phyloP scores from a whole-genome alignment of 2,329 filamentous ascomycete genomes.

The Huntiella moniliformis region DNA sequence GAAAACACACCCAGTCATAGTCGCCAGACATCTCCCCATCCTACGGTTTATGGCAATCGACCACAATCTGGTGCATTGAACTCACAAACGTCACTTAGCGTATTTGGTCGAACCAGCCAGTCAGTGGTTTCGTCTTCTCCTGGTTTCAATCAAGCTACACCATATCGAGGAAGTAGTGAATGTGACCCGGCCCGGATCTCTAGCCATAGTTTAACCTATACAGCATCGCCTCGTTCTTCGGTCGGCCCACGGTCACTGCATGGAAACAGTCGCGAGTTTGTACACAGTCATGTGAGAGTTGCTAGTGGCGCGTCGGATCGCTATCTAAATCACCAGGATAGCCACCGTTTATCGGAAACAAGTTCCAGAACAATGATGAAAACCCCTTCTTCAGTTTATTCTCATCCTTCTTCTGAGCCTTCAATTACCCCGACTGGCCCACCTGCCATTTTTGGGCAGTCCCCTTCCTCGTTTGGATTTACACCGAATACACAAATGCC shows the following conservation, averaged over 20 bases:
- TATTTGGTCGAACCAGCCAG: neutral
- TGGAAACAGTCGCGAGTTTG: neutral
- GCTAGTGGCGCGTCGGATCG: conserved; percentile 4
- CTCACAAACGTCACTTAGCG: conserved; percentile 5
- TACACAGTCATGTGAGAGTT: neutral
- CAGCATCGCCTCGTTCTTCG: conserved; percentile 4
- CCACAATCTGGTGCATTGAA: neutral
- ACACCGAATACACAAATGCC: neutral
- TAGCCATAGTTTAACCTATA: conserved; percentile 3
- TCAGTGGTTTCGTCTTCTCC: neutral
- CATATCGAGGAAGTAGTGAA: neutral
- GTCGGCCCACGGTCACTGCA: conserved; percentile 2
- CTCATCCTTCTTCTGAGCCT: no score
- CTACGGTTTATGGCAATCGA: neutral
- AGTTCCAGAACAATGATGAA: neutral
- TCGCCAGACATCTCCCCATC: conserved; percentile 6
- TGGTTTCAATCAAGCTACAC: neutral
- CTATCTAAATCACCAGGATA: neutral
- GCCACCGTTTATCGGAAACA: neutral
- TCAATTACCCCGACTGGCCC: neutral
- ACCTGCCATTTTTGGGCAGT: neutral
- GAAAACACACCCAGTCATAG: neutral
- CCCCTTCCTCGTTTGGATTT: neutral
- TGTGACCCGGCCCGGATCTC: neutral
- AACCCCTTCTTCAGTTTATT: no score